Evolutionary conservation across 2,329 filamentous ascomycete genomes (phyloP).

Genomic region (Alternaria brassicae): DNA sequence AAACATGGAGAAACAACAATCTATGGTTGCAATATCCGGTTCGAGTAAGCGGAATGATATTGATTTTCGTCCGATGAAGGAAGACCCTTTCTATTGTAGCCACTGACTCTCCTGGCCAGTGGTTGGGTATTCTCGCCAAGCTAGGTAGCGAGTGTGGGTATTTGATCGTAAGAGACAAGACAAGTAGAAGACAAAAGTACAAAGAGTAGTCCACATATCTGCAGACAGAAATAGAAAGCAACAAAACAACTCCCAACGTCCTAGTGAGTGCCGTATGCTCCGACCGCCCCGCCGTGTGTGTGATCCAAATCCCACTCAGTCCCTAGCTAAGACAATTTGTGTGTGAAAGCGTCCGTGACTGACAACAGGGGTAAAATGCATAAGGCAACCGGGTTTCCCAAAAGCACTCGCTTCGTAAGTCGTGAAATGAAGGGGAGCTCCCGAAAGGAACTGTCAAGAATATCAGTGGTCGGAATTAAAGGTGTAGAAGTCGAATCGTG

Average conservation of each 20-base stretch:
- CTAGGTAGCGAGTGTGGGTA: conserved; percentile 41
- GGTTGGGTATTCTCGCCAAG: conserved; percentile 30
- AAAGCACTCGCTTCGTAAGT: conserved; percentile 51
- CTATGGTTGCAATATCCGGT: not conserved
- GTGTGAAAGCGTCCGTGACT: conserved; percentile 31
- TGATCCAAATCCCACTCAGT: conserved; percentile 27
- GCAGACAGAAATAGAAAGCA: conserved; percentile 13
- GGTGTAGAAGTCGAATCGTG: conserved; percentile 21
- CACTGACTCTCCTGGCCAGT: conserved; percentile 29
- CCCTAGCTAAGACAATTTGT: conserved; percentile 45
- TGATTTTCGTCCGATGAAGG: conserved; percentile 48
- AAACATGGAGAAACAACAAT: not conserved
- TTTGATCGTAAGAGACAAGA: conserved; percentile 15
- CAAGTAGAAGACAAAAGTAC: conserved; percentile 8
- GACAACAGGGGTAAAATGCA: conserved; percentile 44
- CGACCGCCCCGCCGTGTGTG: conserved; percentile 32
- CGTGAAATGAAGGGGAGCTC: conserved; percentile 38
- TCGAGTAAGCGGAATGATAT: conserved; percentile 19
- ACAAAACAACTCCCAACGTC: conserved; percentile 11
- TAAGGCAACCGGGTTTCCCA: conserved; percentile 35
- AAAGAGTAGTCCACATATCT: conserved; percentile 19
- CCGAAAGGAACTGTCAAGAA: conserved; percentile 28
- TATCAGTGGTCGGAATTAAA: conserved; percentile 31
- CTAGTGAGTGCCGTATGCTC: conserved; percentile 26
- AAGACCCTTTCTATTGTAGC: conserved; percentile 46